A percentile compares a stretch with the other conserved stretches of the same genome.
phyloP scores from a whole-genome alignment of 495 filamentous ascomycete species.

The Hypoxylon fuscum region DNA sequence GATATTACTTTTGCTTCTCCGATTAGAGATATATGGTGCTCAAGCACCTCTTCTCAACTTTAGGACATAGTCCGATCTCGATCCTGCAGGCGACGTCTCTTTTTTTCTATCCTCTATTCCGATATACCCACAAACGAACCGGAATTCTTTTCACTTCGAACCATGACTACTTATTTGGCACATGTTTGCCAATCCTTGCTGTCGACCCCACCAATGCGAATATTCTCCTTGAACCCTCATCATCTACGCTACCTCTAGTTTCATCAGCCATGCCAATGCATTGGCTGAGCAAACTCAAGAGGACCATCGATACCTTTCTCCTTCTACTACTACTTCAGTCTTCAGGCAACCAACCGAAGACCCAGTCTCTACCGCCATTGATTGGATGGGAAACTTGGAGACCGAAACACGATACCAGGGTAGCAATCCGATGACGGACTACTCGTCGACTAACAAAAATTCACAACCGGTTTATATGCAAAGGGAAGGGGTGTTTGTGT shows the following conservation, averaged over 20 bases:
- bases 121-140: conserved; percentile 31
- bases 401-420: conserved; percentile 10
- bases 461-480: too few species aligned
- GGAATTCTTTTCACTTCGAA: conserved; percentile 32
- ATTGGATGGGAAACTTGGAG: conserved; percentile 35
- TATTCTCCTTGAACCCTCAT: conserved; percentile 17
- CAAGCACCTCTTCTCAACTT: conserved; percentile 13
- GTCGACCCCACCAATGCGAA: conserved; percentile 8
- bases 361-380: conserved; percentile 40
- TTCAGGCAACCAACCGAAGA: conserved; percentile 10
- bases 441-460: too few species aligned
- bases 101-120: conserved; percentile 29
- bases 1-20: neutral
- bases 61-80: conserved; percentile 5
- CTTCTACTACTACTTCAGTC: conserved; percentile 17
- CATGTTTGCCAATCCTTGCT: too few species aligned
- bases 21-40: conserved; percentile 14
- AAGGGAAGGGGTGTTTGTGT: too few species aligned
- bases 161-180: conserved; percentile 12
- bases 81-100: conserved; percentile 7
- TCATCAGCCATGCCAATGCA: too few species aligned
- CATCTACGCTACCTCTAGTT: conserved; percentile 11
- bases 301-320: neutral
- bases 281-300: neutral
- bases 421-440: neutral